Percentiles rank a stretch among this genome's conserved stretches.
phyloP scores from a whole-genome alignment of 169 alveolate genomes.

The Babesia ovata region DNA sequence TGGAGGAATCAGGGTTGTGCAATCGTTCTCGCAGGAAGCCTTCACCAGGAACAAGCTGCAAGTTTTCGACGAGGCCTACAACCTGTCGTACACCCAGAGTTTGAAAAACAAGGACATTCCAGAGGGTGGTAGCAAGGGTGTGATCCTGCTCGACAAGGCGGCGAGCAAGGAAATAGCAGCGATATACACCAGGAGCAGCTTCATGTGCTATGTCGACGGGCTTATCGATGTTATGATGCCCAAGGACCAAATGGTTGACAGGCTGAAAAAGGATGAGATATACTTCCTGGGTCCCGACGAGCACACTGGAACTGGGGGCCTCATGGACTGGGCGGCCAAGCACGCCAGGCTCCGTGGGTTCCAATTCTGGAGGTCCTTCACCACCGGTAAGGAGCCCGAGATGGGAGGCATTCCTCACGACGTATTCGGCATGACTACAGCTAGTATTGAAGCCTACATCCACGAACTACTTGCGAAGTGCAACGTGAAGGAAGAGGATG shows the following conservation, averaged over 20 bases:
- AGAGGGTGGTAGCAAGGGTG: constrained; percentile 86
- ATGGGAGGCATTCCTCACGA: constrained; percentile 90
- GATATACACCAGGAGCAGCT: constrained; percentile 58
- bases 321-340: constrained; percentile 86
- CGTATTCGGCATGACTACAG: constrained; percentile 86
- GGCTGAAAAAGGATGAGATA: constrained; percentile 53
- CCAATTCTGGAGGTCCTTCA: constrained; percentile 81
- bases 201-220: constrained; percentile 77
- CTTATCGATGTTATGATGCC: constrained; percentile 66
- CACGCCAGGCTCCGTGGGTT: constrained; percentile 76
- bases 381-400: constrained; percentile 84
- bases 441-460: constrained; percentile 71
- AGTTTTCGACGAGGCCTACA: constrained; percentile 83
- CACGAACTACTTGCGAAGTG: constrained; percentile 69
- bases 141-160: constrained; percentile 73
- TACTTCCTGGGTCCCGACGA: constrained; percentile 80
- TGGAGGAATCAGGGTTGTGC: constrained; percentile 84
- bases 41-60: constrained; percentile 75
- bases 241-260: constrained; percentile 64
- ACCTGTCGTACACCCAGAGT: constrained; percentile 80
- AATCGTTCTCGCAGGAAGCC: constrained; percentile 73
- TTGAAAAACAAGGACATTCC: constrained; percentile 84
- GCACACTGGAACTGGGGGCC: constrained; percentile 83
- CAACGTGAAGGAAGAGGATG: constrained; percentile 73
- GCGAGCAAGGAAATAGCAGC: constrained; percentile 39